Percentiles rank a stretch among this genome's conserved stretches.
Evolutionary conservation across 345 rosid genomes (phyloP).

Genomic region (Limnanthes douglasii): DNA sequence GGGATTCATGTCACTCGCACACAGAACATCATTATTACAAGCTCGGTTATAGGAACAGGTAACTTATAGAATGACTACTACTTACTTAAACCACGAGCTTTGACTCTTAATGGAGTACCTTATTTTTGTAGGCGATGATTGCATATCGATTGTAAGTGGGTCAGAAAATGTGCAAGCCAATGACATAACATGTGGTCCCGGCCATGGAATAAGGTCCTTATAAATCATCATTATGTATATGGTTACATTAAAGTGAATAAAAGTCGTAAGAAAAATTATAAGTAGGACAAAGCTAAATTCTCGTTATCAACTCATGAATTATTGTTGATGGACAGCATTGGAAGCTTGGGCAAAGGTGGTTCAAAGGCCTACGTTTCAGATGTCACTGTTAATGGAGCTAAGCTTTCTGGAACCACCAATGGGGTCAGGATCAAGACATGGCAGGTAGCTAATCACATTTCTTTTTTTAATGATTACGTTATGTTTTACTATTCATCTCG

Average conservation of each 20-base stretch:
- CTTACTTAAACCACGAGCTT: not conserved
- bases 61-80: not conserved
- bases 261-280: no score
- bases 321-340: slow-evolving; percentile 30
- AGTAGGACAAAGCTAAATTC: no score
- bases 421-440: slow-evolving; percentile 91
- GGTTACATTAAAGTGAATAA: not conserved
- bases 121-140: slow-evolving; percentile 57
- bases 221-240: no score
- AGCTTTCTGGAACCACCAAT: slow-evolving; percentile 46
- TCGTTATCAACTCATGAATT: no score
- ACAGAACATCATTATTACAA: slow-evolving; percentile 40
- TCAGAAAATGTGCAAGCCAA: slow-evolving; percentile 31
- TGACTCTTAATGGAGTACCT: no score
- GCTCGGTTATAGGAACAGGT: slow-evolving; percentile 56
- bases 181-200: slow-evolving; percentile 49
- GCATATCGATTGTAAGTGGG: slow-evolving; percentile 50
- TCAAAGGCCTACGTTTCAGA: slow-evolving; percentile 54
- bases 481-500: not conserved
- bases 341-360: slow-evolving; percentile 49
- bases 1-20: slow-evolving; percentile 69
- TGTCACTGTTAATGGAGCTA: slow-evolving; percentile 50
- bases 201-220: slow-evolving; percentile 83
- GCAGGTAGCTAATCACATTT: slow-evolving; percentile 33
- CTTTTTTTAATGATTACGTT: not conserved